Percentiles rank a stretch among this genome's conserved stretches.
Conservation (phyloP, 345 rosid species). For the Syzygium oleosum region DNA sequence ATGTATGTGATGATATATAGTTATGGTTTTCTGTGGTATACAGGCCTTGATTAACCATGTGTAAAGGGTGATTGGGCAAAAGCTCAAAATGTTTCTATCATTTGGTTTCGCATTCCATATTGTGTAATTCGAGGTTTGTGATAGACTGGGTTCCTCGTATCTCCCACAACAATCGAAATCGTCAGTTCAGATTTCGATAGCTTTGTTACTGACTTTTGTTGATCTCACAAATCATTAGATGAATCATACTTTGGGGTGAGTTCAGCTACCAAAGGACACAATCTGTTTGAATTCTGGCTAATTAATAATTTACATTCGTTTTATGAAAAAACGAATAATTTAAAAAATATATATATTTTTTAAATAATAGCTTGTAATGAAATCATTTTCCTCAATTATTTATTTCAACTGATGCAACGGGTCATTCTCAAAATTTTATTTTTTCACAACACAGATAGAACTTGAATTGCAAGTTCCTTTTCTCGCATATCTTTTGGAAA, state of each 20-base stretch:
- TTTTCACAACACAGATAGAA: too few species aligned
- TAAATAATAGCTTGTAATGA: too few species aligned
- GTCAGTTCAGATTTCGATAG: neutral
- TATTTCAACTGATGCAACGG: too few species aligned
- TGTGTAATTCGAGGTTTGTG: neutral
- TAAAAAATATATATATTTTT: neutral
- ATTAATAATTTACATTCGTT: too few species aligned
- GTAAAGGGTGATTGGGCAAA: neutral
- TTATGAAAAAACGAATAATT: neutral
- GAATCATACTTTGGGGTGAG: neutral
- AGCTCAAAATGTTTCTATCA: neutral
- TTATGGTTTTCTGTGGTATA: neutral
- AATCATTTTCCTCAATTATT: too few species aligned
- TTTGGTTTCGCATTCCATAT: neutral
- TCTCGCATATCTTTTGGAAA: too few species aligned
- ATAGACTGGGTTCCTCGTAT: neutral
- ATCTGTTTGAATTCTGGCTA: neutral
- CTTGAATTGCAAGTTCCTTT: too few species aligned
- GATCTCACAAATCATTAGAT: neutral
- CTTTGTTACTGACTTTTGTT: neutral
- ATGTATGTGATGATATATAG: neutral
- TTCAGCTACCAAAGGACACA: neutral
- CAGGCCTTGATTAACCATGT: neutral
- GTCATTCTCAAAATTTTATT: too few species aligned
- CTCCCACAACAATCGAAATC: neutral